Percentiles rank a stretch among this genome's conserved stretches.
Conservation (phyloP, 139 green algal genomes). For the Ettlia oleoabundans region DNA sequence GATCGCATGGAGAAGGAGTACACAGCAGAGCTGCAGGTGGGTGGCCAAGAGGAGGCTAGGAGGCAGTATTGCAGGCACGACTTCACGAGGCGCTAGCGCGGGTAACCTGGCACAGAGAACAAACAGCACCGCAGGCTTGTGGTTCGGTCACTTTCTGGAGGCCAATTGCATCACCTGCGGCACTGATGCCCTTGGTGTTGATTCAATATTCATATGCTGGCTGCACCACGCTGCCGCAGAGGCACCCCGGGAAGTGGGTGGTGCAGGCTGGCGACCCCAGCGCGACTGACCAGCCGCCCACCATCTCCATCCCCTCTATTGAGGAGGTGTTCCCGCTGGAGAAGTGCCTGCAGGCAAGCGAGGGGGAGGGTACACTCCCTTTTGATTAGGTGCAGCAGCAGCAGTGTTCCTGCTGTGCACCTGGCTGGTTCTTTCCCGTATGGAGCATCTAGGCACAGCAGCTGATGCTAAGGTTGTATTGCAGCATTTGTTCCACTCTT, state of each 20-base stretch:
- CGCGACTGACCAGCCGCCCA: neutral
- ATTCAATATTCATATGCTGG: neutral
- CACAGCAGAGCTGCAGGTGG: conserved; percentile 44
- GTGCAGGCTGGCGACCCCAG: neutral
- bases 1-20: conserved; percentile 61
- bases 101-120: too few species aligned
- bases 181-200: neutral
- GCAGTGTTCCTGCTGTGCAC: too few species aligned
- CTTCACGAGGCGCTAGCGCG: too few species aligned
- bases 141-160: too few species aligned
- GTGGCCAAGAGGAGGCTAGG: neutral
- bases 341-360: conserved; percentile 34
- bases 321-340: conserved; percentile 60
- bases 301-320: conserved; percentile 39
- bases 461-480: too few species aligned
- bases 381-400: neutral
- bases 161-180: neutral
- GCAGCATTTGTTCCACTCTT: too few species aligned
- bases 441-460: too few species aligned
- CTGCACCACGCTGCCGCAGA: neutral
- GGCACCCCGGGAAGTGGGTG: conserved; percentile 49
- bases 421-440: too few species aligned
- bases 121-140: too few species aligned
- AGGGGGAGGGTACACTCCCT: too few species aligned
- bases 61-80: neutral